Evolutionary conservation across 2,329 filamentous ascomycete genomes (phyloP).

Genomic region (Drechslerella coelobrocha): DNA sequence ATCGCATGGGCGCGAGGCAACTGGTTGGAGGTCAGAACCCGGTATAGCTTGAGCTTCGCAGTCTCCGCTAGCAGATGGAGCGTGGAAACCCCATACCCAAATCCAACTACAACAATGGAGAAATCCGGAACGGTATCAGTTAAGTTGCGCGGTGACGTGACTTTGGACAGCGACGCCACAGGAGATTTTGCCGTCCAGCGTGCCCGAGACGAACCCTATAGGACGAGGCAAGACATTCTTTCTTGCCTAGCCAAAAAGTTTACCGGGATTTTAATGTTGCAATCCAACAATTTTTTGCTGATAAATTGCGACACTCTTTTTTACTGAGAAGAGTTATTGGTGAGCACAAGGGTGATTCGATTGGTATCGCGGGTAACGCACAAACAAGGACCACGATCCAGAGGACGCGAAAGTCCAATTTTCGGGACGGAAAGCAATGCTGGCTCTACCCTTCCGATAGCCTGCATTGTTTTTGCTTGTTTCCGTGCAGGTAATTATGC

Average conservation of each 20-base stretch:
- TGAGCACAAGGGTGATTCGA: slow-evolving; percentile 9
- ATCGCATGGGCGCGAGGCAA: slow-evolving; percentile 4
- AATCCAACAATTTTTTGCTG: slow-evolving; percentile 24
- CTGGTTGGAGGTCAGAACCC: neutral
- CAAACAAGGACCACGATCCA: neutral
- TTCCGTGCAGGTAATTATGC: slow-evolving; percentile 44
- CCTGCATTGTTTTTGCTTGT: slow-evolving; percentile 26
- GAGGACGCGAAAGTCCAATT: neutral
- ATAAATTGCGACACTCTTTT: slow-evolving; percentile 3
- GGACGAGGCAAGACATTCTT: slow-evolving; percentile 8
- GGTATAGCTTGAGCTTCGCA: neutral
- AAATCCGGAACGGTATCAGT: neutral
- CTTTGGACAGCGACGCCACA: neutral
- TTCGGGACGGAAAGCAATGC: neutral
- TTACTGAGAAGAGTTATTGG: slow-evolving; percentile 2
- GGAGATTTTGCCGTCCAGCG: neutral
- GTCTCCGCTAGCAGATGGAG: neutral
- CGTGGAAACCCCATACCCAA: neutral
- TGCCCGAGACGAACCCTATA: neutral
- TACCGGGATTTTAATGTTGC: slow-evolving; percentile 20
- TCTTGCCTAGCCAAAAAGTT: neutral
- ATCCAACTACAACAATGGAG: neutral
- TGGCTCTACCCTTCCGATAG: slow-evolving; percentile 22
- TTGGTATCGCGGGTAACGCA: slow-evolving; percentile 12
- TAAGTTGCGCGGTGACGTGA: neutral